phyloP scores from a whole-genome alignment of 75 land plant genomes.

The Selaginella moellendorffii region DNA sequence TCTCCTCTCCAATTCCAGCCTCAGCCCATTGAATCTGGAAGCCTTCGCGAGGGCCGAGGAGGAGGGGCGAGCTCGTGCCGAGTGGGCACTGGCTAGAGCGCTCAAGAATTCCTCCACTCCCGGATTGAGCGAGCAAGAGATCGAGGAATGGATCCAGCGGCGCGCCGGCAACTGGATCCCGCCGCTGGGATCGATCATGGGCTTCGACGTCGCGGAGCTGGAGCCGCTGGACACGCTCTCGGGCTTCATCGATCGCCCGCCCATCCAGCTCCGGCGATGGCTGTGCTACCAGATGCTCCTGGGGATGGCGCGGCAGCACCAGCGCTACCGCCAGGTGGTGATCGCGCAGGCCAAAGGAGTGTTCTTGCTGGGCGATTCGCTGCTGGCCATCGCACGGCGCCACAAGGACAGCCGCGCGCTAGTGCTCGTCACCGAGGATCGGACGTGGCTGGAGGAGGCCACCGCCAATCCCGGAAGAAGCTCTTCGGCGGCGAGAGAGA shows the following conservation, averaged over 20 bases:
- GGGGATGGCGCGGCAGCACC: constrained; percentile 40
- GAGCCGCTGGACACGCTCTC: constrained; percentile 39
- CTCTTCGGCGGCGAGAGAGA: constrained; percentile 15
- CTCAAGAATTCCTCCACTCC: neutral
- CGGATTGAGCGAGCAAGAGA: no score
- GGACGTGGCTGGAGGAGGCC: constrained; percentile 13
- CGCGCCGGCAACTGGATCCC: neutral
- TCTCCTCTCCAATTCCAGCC: neutral
- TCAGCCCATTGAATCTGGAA: neutral
- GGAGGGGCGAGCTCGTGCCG: neutral
- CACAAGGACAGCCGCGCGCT: constrained; percentile 14
- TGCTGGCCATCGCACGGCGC: constrained; percentile 29
- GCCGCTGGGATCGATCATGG: constrained; percentile 29
- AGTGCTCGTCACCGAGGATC: constrained; percentile 20
- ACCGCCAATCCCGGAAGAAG: neutral
- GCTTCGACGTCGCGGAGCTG: constrained; percentile 48
- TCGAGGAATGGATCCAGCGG: neutral
- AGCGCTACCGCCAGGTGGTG: constrained; percentile 37
- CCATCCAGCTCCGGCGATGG: constrained; percentile 49
- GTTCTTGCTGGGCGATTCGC: constrained; percentile 33
- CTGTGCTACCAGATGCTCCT: constrained; percentile 67
- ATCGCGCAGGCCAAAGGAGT: constrained; percentile 33
- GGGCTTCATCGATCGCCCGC: constrained; percentile 44
- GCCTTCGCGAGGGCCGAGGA: neutral
- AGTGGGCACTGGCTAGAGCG: neutral